Conservation (phyloP, 2,329 filamentous ascomycete species). For the Colletotrichum gigasporum region DNA sequence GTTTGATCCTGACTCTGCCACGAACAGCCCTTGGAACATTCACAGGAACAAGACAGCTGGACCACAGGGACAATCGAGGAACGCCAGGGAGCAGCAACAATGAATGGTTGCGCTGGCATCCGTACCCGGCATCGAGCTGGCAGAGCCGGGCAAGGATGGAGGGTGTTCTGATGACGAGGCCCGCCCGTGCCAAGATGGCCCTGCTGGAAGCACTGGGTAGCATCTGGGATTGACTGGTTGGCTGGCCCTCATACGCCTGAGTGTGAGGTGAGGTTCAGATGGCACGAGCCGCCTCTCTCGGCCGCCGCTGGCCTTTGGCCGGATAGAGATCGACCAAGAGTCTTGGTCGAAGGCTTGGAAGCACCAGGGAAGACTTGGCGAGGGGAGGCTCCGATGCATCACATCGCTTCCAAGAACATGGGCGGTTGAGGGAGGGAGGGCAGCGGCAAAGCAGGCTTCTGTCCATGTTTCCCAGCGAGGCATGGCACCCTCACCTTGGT, state of each 20-base stretch:
- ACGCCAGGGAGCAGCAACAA: not conserved
- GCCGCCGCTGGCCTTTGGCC: slow-evolving; percentile 13
- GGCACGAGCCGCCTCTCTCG: too few relatives aligned
- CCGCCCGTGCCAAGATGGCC: slow-evolving; percentile 18
- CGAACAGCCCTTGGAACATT: not conserved
- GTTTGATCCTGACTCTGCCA: not conserved
- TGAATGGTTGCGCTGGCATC: too few relatives aligned
- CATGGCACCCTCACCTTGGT: not conserved
- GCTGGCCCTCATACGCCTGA: not conserved
- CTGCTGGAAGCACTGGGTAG: slow-evolving; percentile 2
- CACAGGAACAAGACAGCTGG: not conserved
- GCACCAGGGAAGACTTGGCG: not conserved
- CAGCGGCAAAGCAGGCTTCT: not conserved
- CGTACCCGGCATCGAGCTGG: too few relatives aligned
- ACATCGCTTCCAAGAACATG: not conserved
- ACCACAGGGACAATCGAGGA: not conserved
- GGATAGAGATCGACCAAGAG: slow-evolving; percentile 26
- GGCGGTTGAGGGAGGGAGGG: not conserved
- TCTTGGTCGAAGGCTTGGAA: slow-evolving; percentile 25
- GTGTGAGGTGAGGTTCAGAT: not conserved
- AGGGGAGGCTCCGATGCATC: slow-evolving; percentile 3
- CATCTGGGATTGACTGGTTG: not conserved
- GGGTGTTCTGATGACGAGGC: slow-evolving; percentile 29
- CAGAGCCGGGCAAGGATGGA: slow-evolving; percentile 18
- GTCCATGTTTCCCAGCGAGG: not conserved